Base-by-base conservation (phyloP, 1,284 basidiomycete genomes). In the Trametes versicolor region DNA sequence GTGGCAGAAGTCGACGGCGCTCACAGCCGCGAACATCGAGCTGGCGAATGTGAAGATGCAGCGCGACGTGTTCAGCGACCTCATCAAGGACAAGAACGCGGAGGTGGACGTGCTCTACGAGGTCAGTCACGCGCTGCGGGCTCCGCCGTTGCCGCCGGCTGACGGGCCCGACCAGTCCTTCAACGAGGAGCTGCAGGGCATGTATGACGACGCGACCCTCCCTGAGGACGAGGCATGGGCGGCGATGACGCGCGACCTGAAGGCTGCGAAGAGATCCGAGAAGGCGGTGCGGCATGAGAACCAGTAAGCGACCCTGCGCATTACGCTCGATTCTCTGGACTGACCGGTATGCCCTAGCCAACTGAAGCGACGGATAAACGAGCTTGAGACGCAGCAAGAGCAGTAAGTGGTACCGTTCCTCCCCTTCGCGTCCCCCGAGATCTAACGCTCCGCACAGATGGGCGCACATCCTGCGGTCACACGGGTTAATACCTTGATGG, bases 91-190 rank as follows among this genome's bases (percentile, higher is more conserved):
- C 72, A 85, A 87, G 39, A 91, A 89, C n/a, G 85, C 89, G 2
- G 95, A 97, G 80, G 92, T 96, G 75, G 93, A 95, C 72, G 92
- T 94, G 73, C 90, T 96, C 83, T 97, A 95, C 73, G 92, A 96
- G 81, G 94, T 94, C 65, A 74, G 87, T 76, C 27, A 34, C 62
- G 56, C 55, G 70, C 41, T 15, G 39, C 12, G 27, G 23, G 12
- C 27, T 10, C 29, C 8, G 9, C 15, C n/a, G 56, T 51, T 25
- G 37, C 37, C 67, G 64, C 49, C 63, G 64, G 52, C 52, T 58
- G 50, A 55, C 43, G 63, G 8, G 5, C 21, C 6, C 66, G 10
- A 23, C 1, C 21, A 96, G 94, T 91, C 93, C 4, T 96, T 97
- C 81, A 97, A 97, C 74, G 93, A 95, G 70, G 95, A 97, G 75